Evolutionary conservation across 805 yeast species (phyloP), one percentile per base, ranked within the genome.

Genomic region (Jamesozyma gamospora): DNA sequence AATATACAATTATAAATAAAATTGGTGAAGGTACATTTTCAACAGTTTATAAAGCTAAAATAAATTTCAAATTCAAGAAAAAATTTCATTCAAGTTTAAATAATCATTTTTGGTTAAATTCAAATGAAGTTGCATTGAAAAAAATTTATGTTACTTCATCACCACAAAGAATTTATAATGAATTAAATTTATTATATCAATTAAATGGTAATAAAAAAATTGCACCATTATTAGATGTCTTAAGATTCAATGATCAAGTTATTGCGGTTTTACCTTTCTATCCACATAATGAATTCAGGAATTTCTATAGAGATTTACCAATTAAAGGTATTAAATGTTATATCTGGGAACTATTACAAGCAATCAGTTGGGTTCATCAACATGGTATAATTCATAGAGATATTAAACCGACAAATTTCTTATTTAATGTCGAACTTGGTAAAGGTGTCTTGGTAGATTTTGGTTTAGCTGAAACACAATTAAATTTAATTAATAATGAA

Each of bases 61-160:
- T 8, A 21, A 21, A 21, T 6, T 6, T 21, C 8, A 64, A 40
- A 34, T 62, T n/a, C 57, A 56, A 48, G 64, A 63, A 2, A 62
- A 54, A 34, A 47, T 56, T 28, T 47, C 58, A 15, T 42, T 43
- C 32, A 51, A 48, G 32, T 53, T 46, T 40, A 41, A 45, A 6
- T 31, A 47, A 51, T 8, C 64, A 59, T 41, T 56, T 56, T 40
- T 59, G 63, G 63, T 41, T 66, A 61, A 44, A 66, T 56, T 43
- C 54, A 28, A 53, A 55, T 27, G 63, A 56, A 37, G 97, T 92
- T 41, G 99, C 99, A 2, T 67, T 92, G 49, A 92, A 92, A 58
- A 76, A 92, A 53, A 86, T 92, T 35, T 88, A 90, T 59, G 97
- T 88, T 16, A 92, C 98, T 0, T 84, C 96, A 1, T 86, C 96